Evolutionary conservation across 129 eudicot genomes (phyloP), one percentile per base, ranked within the genome.

Genomic region (Flaveria trinervia): DNA sequence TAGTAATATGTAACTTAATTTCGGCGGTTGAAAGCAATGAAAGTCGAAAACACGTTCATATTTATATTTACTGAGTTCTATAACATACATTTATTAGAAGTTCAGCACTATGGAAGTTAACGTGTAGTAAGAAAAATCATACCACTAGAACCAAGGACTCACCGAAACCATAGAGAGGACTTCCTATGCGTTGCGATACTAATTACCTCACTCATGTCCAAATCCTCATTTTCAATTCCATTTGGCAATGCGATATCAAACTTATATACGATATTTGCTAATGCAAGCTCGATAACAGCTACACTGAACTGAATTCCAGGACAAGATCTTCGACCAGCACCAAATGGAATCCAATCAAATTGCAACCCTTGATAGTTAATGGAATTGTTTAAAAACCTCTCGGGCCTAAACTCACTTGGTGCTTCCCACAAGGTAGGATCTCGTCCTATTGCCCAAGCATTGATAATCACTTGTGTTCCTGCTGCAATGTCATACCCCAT

Each of bases 291-390:
- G 10, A 59, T 44, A 16, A 43, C 49, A 23, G 2, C 25, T 4
- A 60, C 59, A n/a, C 78, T 13, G 45, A 59, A 74, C 6, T 26
- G 55, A 59, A 74, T 45, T 44, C 59, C 70, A 15, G 78, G 78
- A 15, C 78, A 60, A 2, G 45, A 3, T 74, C 78, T 74, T 54
- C 78, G 44, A 10, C 70, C 78, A 44, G 57, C 78, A 59, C 78
- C 70, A 15, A 74, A 74, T 44, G 78, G 78, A 74, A 59, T 57
- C 78, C 78, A 74, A 23, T 60, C 57, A 25, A 44, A 60, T 2
- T 60, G 68, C 11, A 22, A 41, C 57, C 59, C 17, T 59, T 43
- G 49, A 59, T 74, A 74, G 44, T 25, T 48, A 2, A 74, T 59
- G 59, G 78, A 43, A 15, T 44, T 60, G 17, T 36, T 48, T 26